Conservation (phyloP, 257 asterid genomes). For the Nicotiana paniculata region DNA sequence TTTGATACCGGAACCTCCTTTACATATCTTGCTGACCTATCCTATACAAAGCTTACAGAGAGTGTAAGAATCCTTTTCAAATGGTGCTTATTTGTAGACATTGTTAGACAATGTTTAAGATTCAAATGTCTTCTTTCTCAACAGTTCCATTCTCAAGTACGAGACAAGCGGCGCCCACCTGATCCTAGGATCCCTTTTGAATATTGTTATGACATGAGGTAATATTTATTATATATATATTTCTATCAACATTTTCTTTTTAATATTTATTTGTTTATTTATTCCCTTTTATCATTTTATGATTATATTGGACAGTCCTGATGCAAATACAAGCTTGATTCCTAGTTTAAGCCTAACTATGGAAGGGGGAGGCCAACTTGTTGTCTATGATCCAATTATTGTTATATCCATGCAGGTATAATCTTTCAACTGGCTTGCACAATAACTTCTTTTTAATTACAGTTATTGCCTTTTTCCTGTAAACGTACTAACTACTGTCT, state of each 20-base stretch:
- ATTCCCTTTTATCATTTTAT: conserved; percentile 4
- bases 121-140: conserved; percentile 11
- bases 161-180: conserved; percentile 42
- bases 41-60: conserved; percentile 47
- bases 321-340: conserved; percentile 55
- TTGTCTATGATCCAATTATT: conserved; percentile 61
- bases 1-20: conserved; percentile 89
- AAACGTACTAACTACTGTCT: neutral
- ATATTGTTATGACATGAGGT: conserved; percentile 81
- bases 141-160: conserved; percentile 58
- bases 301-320: conserved; percentile 41
- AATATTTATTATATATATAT: neutral
- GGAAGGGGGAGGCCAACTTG: conserved; percentile 68
- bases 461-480: neutral
- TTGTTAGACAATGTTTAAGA: conserved; percentile 8
- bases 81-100: neutral
- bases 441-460: neutral
- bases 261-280: neutral
- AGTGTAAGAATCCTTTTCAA: conserved; percentile 41
- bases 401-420: conserved; percentile 60
- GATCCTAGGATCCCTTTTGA: conserved; percentile 78
- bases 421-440: conserved; percentile 6
- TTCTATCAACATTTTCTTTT: neutral
- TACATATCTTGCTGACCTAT: conserved; percentile 66
- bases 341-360: conserved; percentile 64